Percentiles rank a stretch among this genome's conserved stretches.
Conservation (phyloP, 1,139 yeast species). For the Scheffersomyces segobiensis region DNA sequence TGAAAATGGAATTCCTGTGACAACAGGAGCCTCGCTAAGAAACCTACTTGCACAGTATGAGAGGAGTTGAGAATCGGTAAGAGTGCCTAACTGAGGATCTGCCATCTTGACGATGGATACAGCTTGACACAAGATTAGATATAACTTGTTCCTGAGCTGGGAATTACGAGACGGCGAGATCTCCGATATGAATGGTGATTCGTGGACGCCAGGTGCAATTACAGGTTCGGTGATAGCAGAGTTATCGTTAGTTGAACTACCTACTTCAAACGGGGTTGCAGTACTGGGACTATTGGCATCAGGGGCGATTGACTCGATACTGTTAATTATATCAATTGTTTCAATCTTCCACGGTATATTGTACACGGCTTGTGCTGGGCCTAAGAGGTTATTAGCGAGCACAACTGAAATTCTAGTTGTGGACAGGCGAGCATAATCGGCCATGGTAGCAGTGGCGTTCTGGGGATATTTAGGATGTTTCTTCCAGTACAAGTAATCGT, state of each 20-base stretch:
- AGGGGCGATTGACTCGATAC: constrained; percentile 8
- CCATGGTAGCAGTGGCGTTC: neutral
- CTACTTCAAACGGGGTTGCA: neutral
- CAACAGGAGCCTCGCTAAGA: neutral
- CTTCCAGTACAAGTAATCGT: neutral
- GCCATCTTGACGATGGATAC: neutral
- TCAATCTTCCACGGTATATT: constrained; percentile 5
- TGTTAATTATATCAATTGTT: constrained; percentile 12
- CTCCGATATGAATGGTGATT: neutral
- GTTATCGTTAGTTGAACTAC: neutral
- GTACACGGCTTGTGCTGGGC: constrained; percentile 14
- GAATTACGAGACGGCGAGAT: neutral
- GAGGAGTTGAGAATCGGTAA: neutral
- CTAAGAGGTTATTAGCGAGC: constrained; percentile 8
- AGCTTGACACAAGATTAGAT: neutral
- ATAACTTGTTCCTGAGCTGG: neutral
- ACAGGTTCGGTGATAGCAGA: neutral
- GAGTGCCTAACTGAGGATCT: neutral
- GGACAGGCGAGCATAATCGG: neutral
- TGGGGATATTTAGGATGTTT: neutral
- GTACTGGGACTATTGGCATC: neutral
- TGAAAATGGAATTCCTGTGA: neutral
- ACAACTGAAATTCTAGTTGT: neutral
- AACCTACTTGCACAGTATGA: neutral
- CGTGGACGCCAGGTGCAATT: neutral